Evolutionary conservation across 208 protist species (phyloP), one percentile per base, ranked within the genome.

Genomic region (Angomonas ambiguus): DNA sequence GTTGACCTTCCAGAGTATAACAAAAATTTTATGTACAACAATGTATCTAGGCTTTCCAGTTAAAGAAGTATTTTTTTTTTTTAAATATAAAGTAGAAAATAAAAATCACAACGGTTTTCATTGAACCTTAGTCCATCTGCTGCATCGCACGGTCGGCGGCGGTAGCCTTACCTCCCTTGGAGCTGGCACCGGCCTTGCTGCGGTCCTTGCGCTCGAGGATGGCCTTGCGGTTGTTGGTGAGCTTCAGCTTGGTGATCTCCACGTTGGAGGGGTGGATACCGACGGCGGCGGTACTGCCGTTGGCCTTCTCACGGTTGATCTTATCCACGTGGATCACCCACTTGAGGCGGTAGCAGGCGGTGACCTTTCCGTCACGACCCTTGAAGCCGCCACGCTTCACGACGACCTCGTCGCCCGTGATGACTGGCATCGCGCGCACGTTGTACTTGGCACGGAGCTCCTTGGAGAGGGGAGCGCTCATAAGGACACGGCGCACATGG

Each of bases 321-420:
- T 98, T 97, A 69, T 99, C 98, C 74, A 99, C 91, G 93, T 99
- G 95, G 80, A 99, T 98, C 48, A 98, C 93, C 87, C 94, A 99
- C 87, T 99, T 99, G 71, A 97, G 93, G 73, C 99, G 96, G 97
- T 99, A 99, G 79, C 97, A 97, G 42, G 78, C 78, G 38, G 93
- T 94, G 63, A 99, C 96, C 87, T 99, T 99, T 55, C 98, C 98
- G 65, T 95, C 89, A 45, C 85, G 73, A 41, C 91, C 93, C 89
- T 99, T 99, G 85, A 97, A 92, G 67, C 72, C 80, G 64, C 99
- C 99, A 49, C 88, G 87, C 86, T 96, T 94, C 60, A 97, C 90
- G 67, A 91, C 82, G 51, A 99, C 98, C 86, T 99, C 98, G 76
- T 99, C 99, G 64, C 99, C 98, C 81, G 98, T 99, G 77, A 98